phyloP scores from a whole-genome alignment of 2,329 filamentous ascomycete species.

The Colletotrichum higginsianum region DNA sequence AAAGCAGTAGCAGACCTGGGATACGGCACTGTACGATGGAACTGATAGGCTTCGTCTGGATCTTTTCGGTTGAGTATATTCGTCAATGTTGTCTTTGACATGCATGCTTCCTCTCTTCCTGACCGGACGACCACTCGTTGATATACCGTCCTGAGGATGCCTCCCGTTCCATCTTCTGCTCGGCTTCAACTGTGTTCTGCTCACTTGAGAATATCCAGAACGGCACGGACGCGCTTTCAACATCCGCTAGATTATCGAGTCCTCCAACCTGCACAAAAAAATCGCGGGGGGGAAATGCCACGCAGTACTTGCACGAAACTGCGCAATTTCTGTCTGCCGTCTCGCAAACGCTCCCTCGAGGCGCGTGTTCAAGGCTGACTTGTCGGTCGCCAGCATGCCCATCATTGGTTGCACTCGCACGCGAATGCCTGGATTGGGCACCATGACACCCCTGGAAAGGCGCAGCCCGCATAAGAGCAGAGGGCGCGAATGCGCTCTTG shows the following conservation, averaged over 20 bases:
- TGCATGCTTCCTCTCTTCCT: background rate
- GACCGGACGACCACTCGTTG: background rate
- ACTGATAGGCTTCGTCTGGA: too few relatives aligned
- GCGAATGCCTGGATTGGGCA: slow-evolving; percentile 11
- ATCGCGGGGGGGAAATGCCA: background rate
- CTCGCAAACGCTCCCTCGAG: background rate
- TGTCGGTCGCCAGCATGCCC: slow-evolving; percentile 14
- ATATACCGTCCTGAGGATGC: slow-evolving; percentile 23
- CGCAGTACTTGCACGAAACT: slow-evolving; percentile 21
- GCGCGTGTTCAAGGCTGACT: background rate
- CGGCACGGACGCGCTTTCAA: slow-evolving; percentile 31
- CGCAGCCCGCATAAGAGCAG: slow-evolving; percentile 28
- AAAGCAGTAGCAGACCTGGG: background rate
- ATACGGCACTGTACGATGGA: background rate
- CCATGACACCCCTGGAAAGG: slow-evolving; percentile 7
- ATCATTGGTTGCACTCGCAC: slow-evolving; percentile 19
- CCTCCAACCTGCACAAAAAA: background rate
- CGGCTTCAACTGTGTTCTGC: slow-evolving; percentile 1
- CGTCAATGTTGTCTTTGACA: background rate
- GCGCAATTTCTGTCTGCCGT: slow-evolving; percentile 13
- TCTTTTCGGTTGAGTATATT: background rate
- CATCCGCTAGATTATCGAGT: background rate
- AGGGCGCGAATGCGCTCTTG: slow-evolving; percentile 37
- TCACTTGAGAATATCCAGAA: slow-evolving; percentile 14
- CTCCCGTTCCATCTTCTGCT: background rate